phyloP scores from a whole-genome alignment of 345 rosid genomes.

The Salix purpurea region DNA sequence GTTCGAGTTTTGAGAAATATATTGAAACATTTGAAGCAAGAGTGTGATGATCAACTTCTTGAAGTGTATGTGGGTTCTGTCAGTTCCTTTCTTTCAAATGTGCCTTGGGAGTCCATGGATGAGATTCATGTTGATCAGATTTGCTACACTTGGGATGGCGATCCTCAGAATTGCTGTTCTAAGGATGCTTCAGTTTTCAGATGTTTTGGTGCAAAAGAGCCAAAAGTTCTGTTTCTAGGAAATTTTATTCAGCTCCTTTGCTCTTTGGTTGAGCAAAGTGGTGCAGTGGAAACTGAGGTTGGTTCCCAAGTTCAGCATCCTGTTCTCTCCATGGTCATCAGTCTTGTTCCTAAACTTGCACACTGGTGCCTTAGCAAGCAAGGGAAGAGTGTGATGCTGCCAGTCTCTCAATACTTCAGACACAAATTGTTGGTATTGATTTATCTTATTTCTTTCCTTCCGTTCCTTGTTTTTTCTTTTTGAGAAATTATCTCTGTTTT shows the following conservation, averaged over 20 bases:
- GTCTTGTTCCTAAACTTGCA: conserved; percentile 57
- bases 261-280: conserved; percentile 53
- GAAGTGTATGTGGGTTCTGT: conserved; percentile 40
- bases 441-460: conserved; percentile 3
- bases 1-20: conserved; percentile 49
- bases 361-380: conserved; percentile 53
- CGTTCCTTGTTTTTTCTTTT: background rate
- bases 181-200: conserved; percentile 13
- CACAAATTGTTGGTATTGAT: conserved; percentile 75
- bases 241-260: conserved; percentile 64
- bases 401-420: conserved; percentile 54
- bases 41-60: conserved; percentile 40
- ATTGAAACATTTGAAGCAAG: conserved; percentile 58
- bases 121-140: conserved; percentile 24
- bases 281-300: conserved; percentile 25
- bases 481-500: too few relatives aligned
- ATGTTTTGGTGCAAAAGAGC: conserved; percentile 23
- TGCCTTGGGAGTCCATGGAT: conserved; percentile 53
- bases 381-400: conserved; percentile 24
- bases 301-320: conserved; percentile 31
- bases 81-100: conserved; percentile 38
- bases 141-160: background rate
- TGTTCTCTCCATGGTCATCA: conserved; percentile 29
- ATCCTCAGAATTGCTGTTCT: conserved; percentile 8
- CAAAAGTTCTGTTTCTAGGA: conserved; percentile 47